These are phyloP conservation scores for Solanum etuberosum DNA, from an alignment of 257 asterid genomes.

Conservation along the genomic window DNA sequence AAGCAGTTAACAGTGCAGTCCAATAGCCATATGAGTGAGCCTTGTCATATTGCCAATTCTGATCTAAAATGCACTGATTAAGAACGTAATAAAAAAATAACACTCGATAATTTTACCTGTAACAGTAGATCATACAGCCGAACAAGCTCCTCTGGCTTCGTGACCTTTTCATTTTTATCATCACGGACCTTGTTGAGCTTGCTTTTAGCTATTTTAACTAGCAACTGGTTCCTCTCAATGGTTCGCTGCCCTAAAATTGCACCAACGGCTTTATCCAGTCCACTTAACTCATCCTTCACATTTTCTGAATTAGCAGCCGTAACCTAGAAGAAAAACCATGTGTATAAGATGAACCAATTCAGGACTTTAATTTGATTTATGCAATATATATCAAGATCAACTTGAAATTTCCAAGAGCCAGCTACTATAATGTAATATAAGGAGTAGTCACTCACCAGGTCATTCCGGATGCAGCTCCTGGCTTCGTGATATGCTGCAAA, in stretches of 20 bases:
- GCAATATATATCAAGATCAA: background rate
- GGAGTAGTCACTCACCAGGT: constrained; percentile 47
- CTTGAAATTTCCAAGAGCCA: background rate
- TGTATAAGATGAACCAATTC: background rate
- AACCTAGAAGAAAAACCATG: constrained; percentile 39
- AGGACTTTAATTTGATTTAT: background rate
- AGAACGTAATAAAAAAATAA: background rate
- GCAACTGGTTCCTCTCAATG: constrained; percentile 81
- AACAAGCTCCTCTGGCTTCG: constrained; percentile 97
- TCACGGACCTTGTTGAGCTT: constrained; percentile 68
- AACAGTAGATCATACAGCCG: constrained; percentile 77
- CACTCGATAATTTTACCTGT: constrained; percentile 35
- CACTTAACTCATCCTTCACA: constrained; percentile 86
- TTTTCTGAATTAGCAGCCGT: constrained; percentile 79
- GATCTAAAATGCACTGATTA: background rate
- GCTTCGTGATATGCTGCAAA: constrained; percentile 91
- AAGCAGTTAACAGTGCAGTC: constrained; percentile 6
- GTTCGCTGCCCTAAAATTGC: constrained; percentile 86
- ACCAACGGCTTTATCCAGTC: constrained; percentile 93
- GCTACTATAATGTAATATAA: background rate
- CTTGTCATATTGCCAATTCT: constrained; percentile 3
- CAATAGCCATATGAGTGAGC: background rate
- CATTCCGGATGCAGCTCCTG: constrained; percentile 74
- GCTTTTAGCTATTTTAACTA: constrained; percentile 74
- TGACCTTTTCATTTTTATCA: constrained; percentile 73